Base-by-base conservation (phyloP, 2,329 filamentous ascomycete genomes). In the Ophiostoma angusticollis region DNA sequence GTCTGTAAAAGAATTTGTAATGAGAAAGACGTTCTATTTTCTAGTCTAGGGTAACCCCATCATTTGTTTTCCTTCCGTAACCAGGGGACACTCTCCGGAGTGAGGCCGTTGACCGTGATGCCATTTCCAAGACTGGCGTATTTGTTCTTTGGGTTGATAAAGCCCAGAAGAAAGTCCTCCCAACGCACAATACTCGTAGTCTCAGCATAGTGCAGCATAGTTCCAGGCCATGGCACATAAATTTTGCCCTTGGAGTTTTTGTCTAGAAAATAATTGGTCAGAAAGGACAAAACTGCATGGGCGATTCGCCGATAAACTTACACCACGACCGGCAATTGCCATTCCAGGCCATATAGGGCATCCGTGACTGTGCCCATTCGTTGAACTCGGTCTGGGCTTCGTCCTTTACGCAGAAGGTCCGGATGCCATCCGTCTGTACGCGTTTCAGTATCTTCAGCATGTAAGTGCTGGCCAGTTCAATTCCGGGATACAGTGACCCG, bases 371-470 rank as follows among this genome's bases (percentile, higher is more conserved):
- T 1, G 55, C 51, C 5, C 47, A 50, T 39, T 51, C 53, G 7
- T 49, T 44, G 6, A 45, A 45, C 9, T 49, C 46, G 24, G 56
- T 49, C 16, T 51, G 37, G 0, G 28, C 37, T 9, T 31, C 30
- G 12, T 29, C 34, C 9, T 31, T 24, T 2, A 37, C 21, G 0
- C 29, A 37, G 27, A 57, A 45, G 1, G 14, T 9, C 22, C 23
- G 25, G 30, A 33, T 23, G 3, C 17, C 37, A 30, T 49, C 51
- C 3, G 16, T 35, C 16, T 35, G 33, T 9, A 27, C 33, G 6
- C 68, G 68, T 25, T 49, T 51, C 25, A 71, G 63, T 16, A 62
- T 53, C 21, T 59, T 54, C 6, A 67, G 54, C 39, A 73, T 63
- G 52, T 70, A 70, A 38, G 41, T 27, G 30, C 30, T 27, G 14